Evolutionary conservation across 2,329 filamentous ascomycete species (phyloP).

Genomic region (Alternaria tenuissima): DNA sequence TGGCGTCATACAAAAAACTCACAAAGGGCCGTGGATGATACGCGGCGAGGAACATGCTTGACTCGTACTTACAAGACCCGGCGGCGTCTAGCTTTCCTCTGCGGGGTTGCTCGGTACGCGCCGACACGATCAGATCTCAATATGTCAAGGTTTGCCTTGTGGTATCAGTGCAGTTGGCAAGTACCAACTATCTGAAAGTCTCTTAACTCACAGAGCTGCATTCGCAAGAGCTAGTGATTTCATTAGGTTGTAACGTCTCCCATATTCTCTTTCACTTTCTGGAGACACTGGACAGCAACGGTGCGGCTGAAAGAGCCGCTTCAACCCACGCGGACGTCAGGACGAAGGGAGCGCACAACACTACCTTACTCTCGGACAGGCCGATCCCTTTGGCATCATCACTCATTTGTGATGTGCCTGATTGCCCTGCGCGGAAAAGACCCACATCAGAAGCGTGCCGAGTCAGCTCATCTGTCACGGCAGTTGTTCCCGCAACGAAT

Average conservation of each 20-base stretch:
- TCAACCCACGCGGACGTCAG: not conserved
- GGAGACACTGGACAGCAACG: not conserved
- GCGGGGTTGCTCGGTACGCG: slow-evolving; percentile 14
- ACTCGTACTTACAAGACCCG: not conserved
- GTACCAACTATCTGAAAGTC: not conserved
- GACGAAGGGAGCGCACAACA: slow-evolving; percentile 1
- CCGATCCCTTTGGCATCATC: not conserved
- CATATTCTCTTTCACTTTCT: not conserved
- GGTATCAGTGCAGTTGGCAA: not conserved
- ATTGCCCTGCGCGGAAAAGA: not conserved
- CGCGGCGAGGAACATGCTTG: not conserved
- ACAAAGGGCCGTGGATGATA: not conserved
- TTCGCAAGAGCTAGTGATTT: not conserved
- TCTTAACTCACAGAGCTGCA: not conserved
- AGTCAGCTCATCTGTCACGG: not conserved
- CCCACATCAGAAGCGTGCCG: not conserved
- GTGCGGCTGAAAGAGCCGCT: slow-evolving; percentile 4
- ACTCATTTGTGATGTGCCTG: not conserved
- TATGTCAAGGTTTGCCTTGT: not conserved
- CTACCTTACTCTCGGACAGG: not conserved
- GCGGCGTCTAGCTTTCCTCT: not conserved
- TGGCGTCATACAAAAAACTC: slow-evolving; percentile 9
- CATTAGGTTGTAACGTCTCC: not conserved
- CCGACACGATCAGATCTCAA: slow-evolving; percentile 10
- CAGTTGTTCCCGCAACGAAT: not conserved